Percentiles rank a stretch among this genome's conserved stretches.
These are phyloP conservation scores for Apiotrichum mycotoxinovorans DNA, from an alignment of 1,284 basidiomycete species.

Conservation along the genomic window DNA sequence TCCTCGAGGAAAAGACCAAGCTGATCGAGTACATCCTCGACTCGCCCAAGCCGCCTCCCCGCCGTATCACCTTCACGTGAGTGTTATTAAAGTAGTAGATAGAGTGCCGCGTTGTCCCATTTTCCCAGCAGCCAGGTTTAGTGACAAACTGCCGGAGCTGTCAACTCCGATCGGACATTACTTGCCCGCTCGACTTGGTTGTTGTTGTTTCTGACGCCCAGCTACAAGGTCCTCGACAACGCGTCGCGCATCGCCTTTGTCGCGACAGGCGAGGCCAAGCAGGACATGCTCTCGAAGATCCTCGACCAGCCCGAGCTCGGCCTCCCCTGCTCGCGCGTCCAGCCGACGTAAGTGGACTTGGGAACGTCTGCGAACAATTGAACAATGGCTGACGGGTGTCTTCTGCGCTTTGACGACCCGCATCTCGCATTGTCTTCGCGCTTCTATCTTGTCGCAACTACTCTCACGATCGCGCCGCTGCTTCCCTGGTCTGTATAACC, in stretches of 20 bases:
- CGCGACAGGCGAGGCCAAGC: slow-evolving; percentile 76
- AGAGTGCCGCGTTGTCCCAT: too few species aligned
- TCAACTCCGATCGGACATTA: background rate
- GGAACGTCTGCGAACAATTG: too few species aligned
- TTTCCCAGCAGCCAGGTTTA: too few species aligned
- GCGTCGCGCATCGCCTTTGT: slow-evolving; percentile 84
- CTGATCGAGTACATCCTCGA: slow-evolving; percentile 95
- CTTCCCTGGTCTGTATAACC: too few species aligned
- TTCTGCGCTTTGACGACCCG: background rate
- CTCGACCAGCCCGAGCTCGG: slow-evolving; percentile 77
- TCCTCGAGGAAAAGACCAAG: slow-evolving; percentile 77
- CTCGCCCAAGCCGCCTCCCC: slow-evolving; percentile 87
- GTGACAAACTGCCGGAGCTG: background rate
- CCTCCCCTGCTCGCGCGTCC: slow-evolving; percentile 78
- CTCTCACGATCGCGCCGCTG: too few species aligned
- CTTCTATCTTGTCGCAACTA: too few species aligned
- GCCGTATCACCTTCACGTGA: slow-evolving; percentile 67
- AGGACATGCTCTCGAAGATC: slow-evolving; percentile 67
- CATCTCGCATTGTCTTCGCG: background rate
- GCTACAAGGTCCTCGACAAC: slow-evolving; percentile 85
- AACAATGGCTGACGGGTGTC: background rate
- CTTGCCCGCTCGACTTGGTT: background rate
- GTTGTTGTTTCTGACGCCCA: slow-evolving; percentile 15
- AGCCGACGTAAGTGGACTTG: slow-evolving; percentile 57
- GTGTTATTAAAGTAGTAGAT: too few species aligned